Conservation (phyloP, 192 early-diverging fungal genomes). For the Rhizophlyctis rosea region DNA sequence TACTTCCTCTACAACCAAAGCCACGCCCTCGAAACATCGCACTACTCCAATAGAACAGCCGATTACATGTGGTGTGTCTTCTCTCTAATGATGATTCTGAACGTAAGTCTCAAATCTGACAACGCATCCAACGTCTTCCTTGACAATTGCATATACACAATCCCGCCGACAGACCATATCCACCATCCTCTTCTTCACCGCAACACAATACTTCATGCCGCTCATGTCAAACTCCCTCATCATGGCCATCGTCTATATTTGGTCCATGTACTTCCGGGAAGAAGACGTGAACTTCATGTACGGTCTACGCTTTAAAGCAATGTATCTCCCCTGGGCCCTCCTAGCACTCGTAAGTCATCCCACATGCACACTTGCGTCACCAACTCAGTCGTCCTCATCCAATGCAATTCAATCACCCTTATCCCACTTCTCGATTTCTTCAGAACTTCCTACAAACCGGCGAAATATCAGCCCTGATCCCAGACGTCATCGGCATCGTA, state of each 20-base stretch:
- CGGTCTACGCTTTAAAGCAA: constrained; percentile 67
- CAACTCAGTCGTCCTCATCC: neutral
- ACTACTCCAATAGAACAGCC: constrained; percentile 64
- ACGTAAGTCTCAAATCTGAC: constrained; percentile 33
- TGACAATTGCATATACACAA: neutral
- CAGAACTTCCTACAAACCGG: too few relatives aligned
- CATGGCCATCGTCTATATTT: constrained; percentile 69
- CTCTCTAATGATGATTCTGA: constrained; percentile 49
- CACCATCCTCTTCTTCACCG: neutral
- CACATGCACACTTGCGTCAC: neutral
- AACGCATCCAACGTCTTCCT: neutral
- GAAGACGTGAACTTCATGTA: constrained; percentile 66
- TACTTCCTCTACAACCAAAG: constrained; percentile 77
- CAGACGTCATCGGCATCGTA: constrained; percentile 64
- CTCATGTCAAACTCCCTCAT: constrained; percentile 51
- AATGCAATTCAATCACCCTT: neutral
- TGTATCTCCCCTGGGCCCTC: constrained; percentile 76
- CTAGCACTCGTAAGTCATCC: constrained; percentile 41
- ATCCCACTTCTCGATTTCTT: too few relatives aligned
- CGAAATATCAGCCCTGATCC: too few relatives aligned
- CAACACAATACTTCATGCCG: constrained; percentile 1
- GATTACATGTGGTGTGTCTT: constrained; percentile 79
- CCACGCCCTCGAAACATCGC: constrained; percentile 61
- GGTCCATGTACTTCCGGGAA: constrained; percentile 64
- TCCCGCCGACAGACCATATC: neutral